Conservation (phyloP, 306 rosid species). For the Quillaja saponaria region DNA sequence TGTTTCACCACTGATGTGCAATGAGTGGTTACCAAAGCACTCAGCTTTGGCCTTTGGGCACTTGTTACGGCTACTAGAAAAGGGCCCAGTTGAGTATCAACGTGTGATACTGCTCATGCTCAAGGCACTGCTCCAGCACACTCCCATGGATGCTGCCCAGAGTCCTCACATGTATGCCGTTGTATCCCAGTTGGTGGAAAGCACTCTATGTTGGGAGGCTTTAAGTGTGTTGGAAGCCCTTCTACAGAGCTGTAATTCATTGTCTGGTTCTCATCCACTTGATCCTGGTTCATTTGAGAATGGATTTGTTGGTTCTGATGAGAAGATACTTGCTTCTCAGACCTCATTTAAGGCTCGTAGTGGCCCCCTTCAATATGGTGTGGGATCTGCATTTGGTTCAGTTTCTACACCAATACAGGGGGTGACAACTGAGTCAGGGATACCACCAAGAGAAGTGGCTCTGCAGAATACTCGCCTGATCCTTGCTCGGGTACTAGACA, state of each 20-base stretch:
- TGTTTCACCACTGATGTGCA: slow-evolving; percentile 85
- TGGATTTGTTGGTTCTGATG: slow-evolving; percentile 64
- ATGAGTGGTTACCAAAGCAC: slow-evolving; percentile 95
- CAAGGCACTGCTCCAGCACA: slow-evolving; percentile 95
- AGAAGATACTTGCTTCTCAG: slow-evolving; percentile 79
- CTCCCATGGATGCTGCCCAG: slow-evolving; percentile 97
- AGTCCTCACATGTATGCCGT: slow-evolving; percentile 96
- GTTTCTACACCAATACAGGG: slow-evolving; percentile 43
- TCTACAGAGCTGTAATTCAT: slow-evolving; percentile 91
- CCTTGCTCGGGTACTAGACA: slow-evolving; percentile 82
- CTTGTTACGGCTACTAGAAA: slow-evolving; percentile 82
- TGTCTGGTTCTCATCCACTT: slow-evolving; percentile 75
- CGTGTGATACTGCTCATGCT: slow-evolving; percentile 93
- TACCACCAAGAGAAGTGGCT: slow-evolving; percentile 71
- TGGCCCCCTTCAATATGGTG: slow-evolving; percentile 80
- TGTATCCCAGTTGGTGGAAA: slow-evolving; percentile 95
- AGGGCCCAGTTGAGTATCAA: slow-evolving; percentile 93
- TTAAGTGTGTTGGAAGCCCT: slow-evolving; percentile 96
- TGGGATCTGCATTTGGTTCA: slow-evolving; percentile 48
- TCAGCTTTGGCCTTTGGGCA: slow-evolving; percentile 94
- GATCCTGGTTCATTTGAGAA: slow-evolving; percentile 72
- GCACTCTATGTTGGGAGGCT: slow-evolving; percentile 98
- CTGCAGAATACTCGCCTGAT: slow-evolving; percentile 88
- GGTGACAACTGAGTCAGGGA: slow-evolving; percentile 55
- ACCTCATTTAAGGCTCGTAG: slow-evolving; percentile 93